Base-by-base conservation (phyloP, 1,284 basidiomycete species). In the Ganoderma multipileum region DNA sequence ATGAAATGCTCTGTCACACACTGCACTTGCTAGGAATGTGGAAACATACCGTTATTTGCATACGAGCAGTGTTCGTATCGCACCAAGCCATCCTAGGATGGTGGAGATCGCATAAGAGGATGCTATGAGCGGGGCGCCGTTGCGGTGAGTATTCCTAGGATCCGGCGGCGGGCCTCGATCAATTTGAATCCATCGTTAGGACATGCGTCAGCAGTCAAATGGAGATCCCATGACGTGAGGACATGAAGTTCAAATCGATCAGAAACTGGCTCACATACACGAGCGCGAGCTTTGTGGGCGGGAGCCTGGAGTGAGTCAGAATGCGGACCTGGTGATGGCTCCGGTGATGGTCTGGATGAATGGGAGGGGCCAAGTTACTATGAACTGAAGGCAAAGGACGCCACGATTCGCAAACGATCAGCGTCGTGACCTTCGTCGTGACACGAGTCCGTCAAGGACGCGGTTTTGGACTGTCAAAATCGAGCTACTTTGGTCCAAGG, bases 121-220 rank as follows among this genome's bases (percentile, higher is more conserved):
- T 28, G 52, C 33, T 8, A 39, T 44, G 61, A 63, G 66, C 66
- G 66, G 58, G 66, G 61, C 66, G 66, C 66, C 39, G 65, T 26
- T 30, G 60, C 23, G 38, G n/a, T 38, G 58, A 36, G 38, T 11
- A n/a, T 44, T 47, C 7, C 44, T 47, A 47, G 44, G n/a, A 23
- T 44, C 42, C 42, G 16, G 18, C 5, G 18, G 30, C 30, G 55
- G 28, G 28, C 12, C 33, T 23, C 28, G 50, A 9, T 20, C 16
- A 61, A 66, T 55, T 66, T 61, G 64, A 66, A 60, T 58, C 44
- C 58, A 33, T 11, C 38, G 58, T n/a, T 36, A n/a, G 16, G 16
- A 23, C 30, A 57, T 66, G 69, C 41, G 67, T 71, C 70, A 68
- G 65, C 67, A 30, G 39, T 60, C 66, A 64, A 55, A 63, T 12